Conservation (phyloP, 2,329 filamentous ascomycete species). For the Epichloe amarillans region DNA sequence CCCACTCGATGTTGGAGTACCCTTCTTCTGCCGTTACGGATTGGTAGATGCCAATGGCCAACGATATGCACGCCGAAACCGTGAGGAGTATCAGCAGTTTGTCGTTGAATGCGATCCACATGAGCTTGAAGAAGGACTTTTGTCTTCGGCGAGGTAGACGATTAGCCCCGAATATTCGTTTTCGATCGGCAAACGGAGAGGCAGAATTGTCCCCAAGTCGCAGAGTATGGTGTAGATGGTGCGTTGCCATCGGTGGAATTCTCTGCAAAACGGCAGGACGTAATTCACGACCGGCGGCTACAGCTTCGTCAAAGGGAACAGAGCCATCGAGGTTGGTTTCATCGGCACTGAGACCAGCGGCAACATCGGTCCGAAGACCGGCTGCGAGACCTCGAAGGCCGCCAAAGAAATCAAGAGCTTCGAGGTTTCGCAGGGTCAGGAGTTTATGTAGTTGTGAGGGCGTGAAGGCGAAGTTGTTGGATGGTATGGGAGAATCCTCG, state of each 20-base stretch:
- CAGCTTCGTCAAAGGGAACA: slow-evolving; percentile 36
- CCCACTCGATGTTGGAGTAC: slow-evolving; percentile 56
- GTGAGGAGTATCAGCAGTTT: slow-evolving; percentile 64
- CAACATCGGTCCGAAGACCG: slow-evolving; percentile 35
- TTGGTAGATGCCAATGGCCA: slow-evolving; percentile 64
- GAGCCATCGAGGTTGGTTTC: slow-evolving; percentile 31
- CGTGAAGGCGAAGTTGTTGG: slow-evolving; percentile 39
- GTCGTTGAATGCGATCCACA: slow-evolving; percentile 72
- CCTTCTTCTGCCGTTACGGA: slow-evolving; percentile 42
- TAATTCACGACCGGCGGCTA: slow-evolving; percentile 22
- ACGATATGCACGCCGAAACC: slow-evolving; percentile 57
- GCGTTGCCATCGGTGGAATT: slow-evolving; percentile 9
- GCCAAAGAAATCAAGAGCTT: slow-evolving; percentile 37
- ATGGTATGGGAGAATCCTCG: slow-evolving; percentile 13
- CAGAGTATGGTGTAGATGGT: slow-evolving; percentile 15
- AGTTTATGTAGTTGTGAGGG: slow-evolving; percentile 40
- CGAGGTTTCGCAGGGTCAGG: slow-evolving; percentile 33
- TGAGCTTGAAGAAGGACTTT: slow-evolving; percentile 53
- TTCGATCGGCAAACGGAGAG: slow-evolving; percentile 39
- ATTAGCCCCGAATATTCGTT: slow-evolving; percentile 57
- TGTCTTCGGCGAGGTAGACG: slow-evolving; percentile 42
- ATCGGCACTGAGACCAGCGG: slow-evolving; percentile 35
- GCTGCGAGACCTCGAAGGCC: slow-evolving; percentile 37
- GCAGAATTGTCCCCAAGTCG: slow-evolving; percentile 16
- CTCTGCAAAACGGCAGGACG: slow-evolving; percentile 14